A percentile compares a stretch with the other conserved stretches of the same genome.
Conservation (phyloP, 2,329 filamentous ascomycete species). For the Alternaria dauci region DNA sequence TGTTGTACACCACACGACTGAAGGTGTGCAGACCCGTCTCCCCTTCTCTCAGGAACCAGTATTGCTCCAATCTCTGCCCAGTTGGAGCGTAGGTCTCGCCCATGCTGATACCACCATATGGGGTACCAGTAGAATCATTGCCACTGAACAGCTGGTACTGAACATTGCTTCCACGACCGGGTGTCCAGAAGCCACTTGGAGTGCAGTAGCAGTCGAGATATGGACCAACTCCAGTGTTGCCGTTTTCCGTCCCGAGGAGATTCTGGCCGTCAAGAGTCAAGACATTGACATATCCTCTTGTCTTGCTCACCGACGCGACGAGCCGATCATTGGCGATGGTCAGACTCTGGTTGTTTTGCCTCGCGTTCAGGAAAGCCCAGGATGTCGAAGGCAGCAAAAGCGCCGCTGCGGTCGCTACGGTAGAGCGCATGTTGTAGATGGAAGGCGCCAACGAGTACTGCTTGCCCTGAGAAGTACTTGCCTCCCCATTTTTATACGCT, state of each 20-base stretch:
- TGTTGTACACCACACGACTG: conserved; percentile 67
- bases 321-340: conserved; percentile 58
- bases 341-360: conserved; percentile 36
- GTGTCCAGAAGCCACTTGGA: conserved; percentile 67
- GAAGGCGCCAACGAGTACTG: not conserved
- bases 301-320: conserved; percentile 55
- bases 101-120: conserved; percentile 68
- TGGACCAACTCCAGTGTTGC: conserved; percentile 52
- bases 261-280: conserved; percentile 57
- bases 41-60: conserved; percentile 69
- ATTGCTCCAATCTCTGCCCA: conserved; percentile 68
- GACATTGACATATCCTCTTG: conserved; percentile 52
- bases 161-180: conserved; percentile 58
- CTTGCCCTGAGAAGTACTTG: conserved; percentile 3
- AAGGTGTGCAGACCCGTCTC: conserved; percentile 71
- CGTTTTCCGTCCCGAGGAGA: conserved; percentile 28
- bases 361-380: conserved; percentile 28
- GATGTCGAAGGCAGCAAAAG: conserved; percentile 23
- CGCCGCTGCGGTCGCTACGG: conserved; percentile 8
- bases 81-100: conserved; percentile 66
- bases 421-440: conserved; percentile 23
- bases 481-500: conserved; percentile 18
- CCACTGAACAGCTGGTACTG: conserved; percentile 62
- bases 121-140: conserved; percentile 58
- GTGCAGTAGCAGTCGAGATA: conserved; percentile 48